Percentiles rank a stretch among this genome's conserved stretches.
Conservation (phyloP, 106 monocot genomes). For the Xerophyta viscosa region DNA sequence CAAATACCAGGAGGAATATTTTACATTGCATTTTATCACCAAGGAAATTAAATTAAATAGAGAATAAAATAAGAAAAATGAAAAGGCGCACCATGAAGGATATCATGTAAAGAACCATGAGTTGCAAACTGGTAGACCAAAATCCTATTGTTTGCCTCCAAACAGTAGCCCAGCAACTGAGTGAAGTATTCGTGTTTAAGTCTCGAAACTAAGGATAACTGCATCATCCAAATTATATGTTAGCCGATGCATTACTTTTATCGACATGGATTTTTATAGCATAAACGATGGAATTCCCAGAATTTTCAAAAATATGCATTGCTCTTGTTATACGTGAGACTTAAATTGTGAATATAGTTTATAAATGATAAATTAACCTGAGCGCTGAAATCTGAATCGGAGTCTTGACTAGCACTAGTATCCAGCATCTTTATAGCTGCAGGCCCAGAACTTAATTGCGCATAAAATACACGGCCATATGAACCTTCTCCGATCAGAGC, state of each 20-base stretch:
- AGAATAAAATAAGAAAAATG: too few relatives aligned
- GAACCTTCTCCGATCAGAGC: slow-evolving; percentile 47
- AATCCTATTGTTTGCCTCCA: slow-evolving; percentile 37
- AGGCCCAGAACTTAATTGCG: slow-evolving; percentile 18
- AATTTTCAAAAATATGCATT: too few relatives aligned
- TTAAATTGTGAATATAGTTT: too few relatives aligned
- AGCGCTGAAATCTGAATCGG: slow-evolving; percentile 30
- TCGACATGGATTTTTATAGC: too few relatives aligned
- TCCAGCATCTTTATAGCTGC: slow-evolving; percentile 46
- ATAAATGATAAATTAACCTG: slow-evolving; percentile 19
- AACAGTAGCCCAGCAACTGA: slow-evolving; percentile 46
- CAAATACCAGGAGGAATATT: too few relatives aligned
- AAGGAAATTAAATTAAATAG: too few relatives aligned
- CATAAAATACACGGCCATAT: slow-evolving; percentile 28
- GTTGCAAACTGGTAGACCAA: slow-evolving; percentile 52
- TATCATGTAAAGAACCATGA: slow-evolving; percentile 56
- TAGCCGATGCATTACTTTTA: too few relatives aligned
- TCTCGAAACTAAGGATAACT: slow-evolving; percentile 56
- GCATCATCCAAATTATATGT: slow-evolving; percentile 15
- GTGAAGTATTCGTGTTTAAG: slow-evolving; percentile 50
- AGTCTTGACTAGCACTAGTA: slow-evolving; percentile 19
- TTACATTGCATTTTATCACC: too few relatives aligned
- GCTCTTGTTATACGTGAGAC: too few relatives aligned
- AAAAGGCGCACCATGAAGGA: slow-evolving; percentile 39
- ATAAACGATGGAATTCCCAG: too few relatives aligned